Conservation (phyloP, 768 basidiomycete species). For the Phylloporus sp. region DNA sequence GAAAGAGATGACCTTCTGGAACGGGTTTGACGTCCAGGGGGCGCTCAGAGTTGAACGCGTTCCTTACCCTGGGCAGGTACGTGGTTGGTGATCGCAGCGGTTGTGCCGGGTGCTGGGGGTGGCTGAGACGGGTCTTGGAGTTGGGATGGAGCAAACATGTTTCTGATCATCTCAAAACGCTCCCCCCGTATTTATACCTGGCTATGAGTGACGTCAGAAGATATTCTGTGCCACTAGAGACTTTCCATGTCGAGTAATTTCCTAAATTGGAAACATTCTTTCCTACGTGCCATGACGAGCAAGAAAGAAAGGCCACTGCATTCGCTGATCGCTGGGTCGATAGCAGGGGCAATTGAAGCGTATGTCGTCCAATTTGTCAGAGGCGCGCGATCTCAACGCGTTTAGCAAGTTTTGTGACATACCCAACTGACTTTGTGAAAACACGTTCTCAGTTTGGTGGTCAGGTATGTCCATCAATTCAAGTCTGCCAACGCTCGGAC, state of each 20-base stretch:
- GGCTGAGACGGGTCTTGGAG: slow-evolving; percentile 47
- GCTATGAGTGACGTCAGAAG: slow-evolving; percentile 11
- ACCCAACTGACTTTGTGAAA: slow-evolving; percentile 90
- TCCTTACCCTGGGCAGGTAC: slow-evolving; percentile 2
- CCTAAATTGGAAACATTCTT: slow-evolving; percentile 1
- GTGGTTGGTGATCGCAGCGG: background rate
- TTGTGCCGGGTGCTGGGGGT: slow-evolving; percentile 34
- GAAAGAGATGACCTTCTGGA: slow-evolving; percentile 26
- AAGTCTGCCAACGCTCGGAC: background rate
- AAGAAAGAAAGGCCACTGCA: slow-evolving; percentile 81
- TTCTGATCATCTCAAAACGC: background rate
- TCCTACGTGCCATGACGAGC: slow-evolving; percentile 42
- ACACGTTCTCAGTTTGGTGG: slow-evolving; percentile 91
- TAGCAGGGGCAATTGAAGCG: slow-evolving; percentile 93
- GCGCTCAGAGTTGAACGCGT: slow-evolving; percentile 31
- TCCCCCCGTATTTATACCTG: slow-evolving; percentile 16
- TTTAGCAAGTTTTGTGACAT: slow-evolving; percentile 70
- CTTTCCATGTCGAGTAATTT: background rate
- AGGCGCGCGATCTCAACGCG: slow-evolving; percentile 26
- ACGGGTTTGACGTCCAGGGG: slow-evolving; percentile 37
- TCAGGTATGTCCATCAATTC: slow-evolving; percentile 41
- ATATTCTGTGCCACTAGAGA: too few relatives aligned
- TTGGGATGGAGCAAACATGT: slow-evolving; percentile 31
- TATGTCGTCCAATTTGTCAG: slow-evolving; percentile 36
- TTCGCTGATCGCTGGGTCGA: slow-evolving; percentile 86